phyloP scores from a whole-genome alignment of 2,329 filamentous ascomycete species.

The Claviceps humidiphila region DNA sequence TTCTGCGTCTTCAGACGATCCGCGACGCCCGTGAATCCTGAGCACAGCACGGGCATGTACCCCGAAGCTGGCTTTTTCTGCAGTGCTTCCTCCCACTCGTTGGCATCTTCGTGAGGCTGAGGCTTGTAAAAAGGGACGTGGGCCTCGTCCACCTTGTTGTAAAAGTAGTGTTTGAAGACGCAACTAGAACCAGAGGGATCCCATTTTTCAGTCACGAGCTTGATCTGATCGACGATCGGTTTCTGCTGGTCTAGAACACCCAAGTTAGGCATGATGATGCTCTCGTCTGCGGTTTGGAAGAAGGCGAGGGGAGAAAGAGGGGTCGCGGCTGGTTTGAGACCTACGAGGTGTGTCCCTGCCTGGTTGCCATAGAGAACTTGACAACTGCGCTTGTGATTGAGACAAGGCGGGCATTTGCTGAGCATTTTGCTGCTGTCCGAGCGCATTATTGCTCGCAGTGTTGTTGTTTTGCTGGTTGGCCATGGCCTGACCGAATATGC shows the following conservation, averaged over 20 bases:
- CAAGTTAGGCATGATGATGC: neutral
- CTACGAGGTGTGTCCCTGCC: conserved; percentile 36
- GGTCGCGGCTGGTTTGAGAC: conserved; percentile 7
- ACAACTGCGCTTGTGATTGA: conserved; percentile 33
- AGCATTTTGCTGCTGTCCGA: conserved; percentile 24
- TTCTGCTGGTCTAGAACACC: conserved; percentile 41
- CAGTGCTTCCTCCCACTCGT: conserved; percentile 74
- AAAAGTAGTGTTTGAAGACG: conserved; percentile 73
- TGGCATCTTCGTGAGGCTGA: conserved; percentile 54
- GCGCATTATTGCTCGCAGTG: conserved; percentile 16
- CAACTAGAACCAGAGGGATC: conserved; percentile 53
- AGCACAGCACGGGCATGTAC: conserved; percentile 64
- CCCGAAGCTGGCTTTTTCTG: conserved; percentile 64
- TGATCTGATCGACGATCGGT: conserved; percentile 61
- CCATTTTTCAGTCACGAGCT: conserved; percentile 61
- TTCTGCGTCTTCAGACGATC: conserved; percentile 62
- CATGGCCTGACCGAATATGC: conserved; percentile 19
- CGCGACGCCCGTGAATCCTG: conserved; percentile 59
- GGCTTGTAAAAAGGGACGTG: conserved; percentile 67
- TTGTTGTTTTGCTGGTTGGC: conserved; percentile 26
- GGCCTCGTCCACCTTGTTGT: conserved; percentile 67
- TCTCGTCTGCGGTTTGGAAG: neutral
- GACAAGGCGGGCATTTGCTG: conserved; percentile 29
- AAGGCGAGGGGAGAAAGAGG: neutral
- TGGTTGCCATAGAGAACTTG: conserved; percentile 40